Evolutionary conservation across 805 yeast genomes (phyloP).

Genomic region (Sugiyamaella qingdaonensis): DNA sequence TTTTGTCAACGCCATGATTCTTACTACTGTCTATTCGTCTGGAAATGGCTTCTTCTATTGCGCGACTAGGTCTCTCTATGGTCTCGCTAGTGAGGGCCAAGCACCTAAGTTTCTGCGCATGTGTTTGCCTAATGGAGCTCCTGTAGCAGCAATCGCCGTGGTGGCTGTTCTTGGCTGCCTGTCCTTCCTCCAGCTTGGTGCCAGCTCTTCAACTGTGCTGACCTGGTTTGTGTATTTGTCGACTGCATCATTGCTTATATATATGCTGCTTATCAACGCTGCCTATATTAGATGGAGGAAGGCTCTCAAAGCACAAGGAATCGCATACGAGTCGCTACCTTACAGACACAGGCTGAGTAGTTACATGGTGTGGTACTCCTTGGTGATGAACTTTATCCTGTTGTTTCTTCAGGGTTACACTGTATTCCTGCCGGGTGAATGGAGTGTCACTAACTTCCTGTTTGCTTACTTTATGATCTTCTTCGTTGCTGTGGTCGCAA

Average conservation of each 20-base stretch:
- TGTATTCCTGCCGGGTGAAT: slow-evolving; percentile 38
- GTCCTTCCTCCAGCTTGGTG: slow-evolving; percentile 59
- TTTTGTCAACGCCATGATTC: slow-evolving; percentile 69
- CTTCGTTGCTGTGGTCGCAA: neutral
- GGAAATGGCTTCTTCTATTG: slow-evolving; percentile 77
- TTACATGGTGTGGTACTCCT: slow-evolving; percentile 56
- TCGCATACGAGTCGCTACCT: slow-evolving; percentile 63
- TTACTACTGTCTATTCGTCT: slow-evolving; percentile 72
- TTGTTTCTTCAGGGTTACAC: slow-evolving; percentile 68
- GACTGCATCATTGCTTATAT: slow-evolving; percentile 65
- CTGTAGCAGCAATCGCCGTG: slow-evolving; percentile 51
- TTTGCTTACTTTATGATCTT: slow-evolving; percentile 1
- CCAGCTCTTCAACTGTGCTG: slow-evolving; percentile 33
- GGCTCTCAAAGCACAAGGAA: slow-evolving; percentile 55
- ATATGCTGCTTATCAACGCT: slow-evolving; percentile 67
- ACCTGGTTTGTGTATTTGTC: slow-evolving; percentile 61
- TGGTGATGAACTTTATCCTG: slow-evolving; percentile 50
- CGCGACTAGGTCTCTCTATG: slow-evolving; percentile 62
- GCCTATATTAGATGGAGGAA: slow-evolving; percentile 66
- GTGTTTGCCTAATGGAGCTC: slow-evolving; percentile 67
- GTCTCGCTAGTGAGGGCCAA: slow-evolving; percentile 61
- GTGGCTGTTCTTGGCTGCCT: slow-evolving; percentile 53
- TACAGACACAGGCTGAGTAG: slow-evolving; percentile 69
- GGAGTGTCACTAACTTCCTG: neutral
- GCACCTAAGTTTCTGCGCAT: slow-evolving; percentile 63